Conservation (phyloP, 257 asterid genomes). For the Nicotiana noctiflora region DNA sequence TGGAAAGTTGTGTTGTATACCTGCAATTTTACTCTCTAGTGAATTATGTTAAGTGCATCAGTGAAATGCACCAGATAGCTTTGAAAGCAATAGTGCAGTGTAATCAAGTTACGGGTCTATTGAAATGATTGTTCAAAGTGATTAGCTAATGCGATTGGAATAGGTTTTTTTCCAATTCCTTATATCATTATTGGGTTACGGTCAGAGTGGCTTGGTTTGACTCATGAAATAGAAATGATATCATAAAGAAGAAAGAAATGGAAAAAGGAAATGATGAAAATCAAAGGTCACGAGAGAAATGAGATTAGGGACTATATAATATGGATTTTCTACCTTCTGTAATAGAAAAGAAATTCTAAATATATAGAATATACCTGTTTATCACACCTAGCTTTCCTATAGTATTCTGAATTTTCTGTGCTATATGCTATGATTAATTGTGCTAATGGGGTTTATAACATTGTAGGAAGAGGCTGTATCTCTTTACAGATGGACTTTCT, state of each 20-base stretch:
- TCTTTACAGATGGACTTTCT: not conserved
- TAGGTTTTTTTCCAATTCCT: not conserved
- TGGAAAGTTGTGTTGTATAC: not conserved
- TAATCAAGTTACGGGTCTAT: not conserved
- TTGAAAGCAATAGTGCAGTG: too few relatives aligned
- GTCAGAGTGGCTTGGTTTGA: not conserved
- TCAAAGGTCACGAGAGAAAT: not conserved
- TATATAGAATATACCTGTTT: not conserved
- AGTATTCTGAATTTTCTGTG: not conserved
- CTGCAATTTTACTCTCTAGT: too few relatives aligned
- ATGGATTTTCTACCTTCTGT: not conserved
- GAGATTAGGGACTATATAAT: not conserved
- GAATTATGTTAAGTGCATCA: not conserved
- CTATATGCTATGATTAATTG: not conserved
- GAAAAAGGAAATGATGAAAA: not conserved
- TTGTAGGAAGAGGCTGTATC: not conserved
- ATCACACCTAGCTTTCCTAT: not conserved
- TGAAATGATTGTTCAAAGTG: not conserved
- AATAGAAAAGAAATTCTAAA: not conserved
- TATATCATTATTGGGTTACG: not conserved
- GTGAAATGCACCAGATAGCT: not conserved
- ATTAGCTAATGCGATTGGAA: not conserved
- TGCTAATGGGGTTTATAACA: not conserved
- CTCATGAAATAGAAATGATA: not conserved
- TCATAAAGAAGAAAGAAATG: not conserved